Percentiles rank a stretch among this genome's conserved stretches.
phyloP scores from a whole-genome alignment of 805 yeast species.

The Kodamaea neixiangensis region DNA sequence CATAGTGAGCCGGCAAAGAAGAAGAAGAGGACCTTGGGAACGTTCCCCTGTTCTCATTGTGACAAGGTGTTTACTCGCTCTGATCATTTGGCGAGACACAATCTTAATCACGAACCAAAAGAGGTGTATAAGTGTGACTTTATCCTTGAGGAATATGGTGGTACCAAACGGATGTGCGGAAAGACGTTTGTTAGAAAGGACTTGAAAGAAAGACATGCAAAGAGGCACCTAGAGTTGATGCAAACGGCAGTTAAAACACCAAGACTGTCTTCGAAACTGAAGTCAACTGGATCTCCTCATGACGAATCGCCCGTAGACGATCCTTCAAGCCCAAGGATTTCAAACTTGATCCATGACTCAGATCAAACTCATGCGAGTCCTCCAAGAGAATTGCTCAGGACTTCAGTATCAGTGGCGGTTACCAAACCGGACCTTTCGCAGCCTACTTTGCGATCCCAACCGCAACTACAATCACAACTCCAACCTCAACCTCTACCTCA shows the following conservation, averaged over 20 bases:
- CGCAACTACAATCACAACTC: not conserved
- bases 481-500: not conserved
- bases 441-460: not conserved
- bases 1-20: conserved; percentile 12
- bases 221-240: conserved; percentile 26
- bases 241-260: not conserved
- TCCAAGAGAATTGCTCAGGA: not conserved
- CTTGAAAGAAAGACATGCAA: conserved; percentile 44
- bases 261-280: not conserved
- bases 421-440: not conserved
- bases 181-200: conserved; percentile 67
- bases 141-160: conserved; percentile 41
- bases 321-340: not conserved
- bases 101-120: conserved; percentile 57
- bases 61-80: conserved; percentile 58
- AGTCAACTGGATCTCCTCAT: not conserved
- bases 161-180: conserved; percentile 47
- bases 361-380: not conserved
- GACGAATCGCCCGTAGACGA: not conserved
- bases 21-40: conserved; percentile 32
- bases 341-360: not conserved
- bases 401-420: not conserved
- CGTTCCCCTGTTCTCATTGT: conserved; percentile 44
- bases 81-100: conserved; percentile 66
- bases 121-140: conserved; percentile 60